Conservation (phyloP, 305 asterid genomes). For the Fraxinus paxiana region DNA sequence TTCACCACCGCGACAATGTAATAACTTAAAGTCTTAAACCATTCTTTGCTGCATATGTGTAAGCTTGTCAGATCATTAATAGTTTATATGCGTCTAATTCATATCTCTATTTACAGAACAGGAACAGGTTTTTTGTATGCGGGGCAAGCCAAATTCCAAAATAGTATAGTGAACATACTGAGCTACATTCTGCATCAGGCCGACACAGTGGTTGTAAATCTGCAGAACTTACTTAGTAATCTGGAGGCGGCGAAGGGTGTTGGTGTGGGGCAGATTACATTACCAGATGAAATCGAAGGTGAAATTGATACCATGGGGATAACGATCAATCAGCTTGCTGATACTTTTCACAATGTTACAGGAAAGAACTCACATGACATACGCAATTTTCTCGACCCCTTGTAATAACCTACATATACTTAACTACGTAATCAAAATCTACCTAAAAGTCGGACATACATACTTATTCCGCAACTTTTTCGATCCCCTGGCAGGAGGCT, state of each 20-base stretch:
- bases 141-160: slow-evolving; percentile 26
- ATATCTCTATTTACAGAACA: slow-evolving; percentile 12
- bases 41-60: not conserved
- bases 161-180: slow-evolving; percentile 26
- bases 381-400: slow-evolving; percentile 9
- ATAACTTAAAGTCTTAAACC: not conserved
- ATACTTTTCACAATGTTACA: slow-evolving; percentile 18
- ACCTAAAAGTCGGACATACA: not conserved
- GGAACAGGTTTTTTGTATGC: slow-evolving; percentile 18
- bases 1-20: slow-evolving; percentile 30
- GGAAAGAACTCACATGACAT: slow-evolving; percentile 18
- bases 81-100: not conserved
- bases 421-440: not conserved
- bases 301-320: slow-evolving; percentile 8
- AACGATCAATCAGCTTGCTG: slow-evolving; percentile 4
- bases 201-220: slow-evolving; percentile 9
- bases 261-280: slow-evolving; percentile 5
- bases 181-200: slow-evolving; percentile 23
- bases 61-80: not conserved
- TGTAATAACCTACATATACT: slow-evolving; percentile 22
- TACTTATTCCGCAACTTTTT: not conserved
- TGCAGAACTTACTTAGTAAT: slow-evolving; percentile 13
- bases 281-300: slow-evolving; percentile 16
- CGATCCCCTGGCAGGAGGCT: slow-evolving; percentile 22
- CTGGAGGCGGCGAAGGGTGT: slow-evolving; percentile 27